Conservation (phyloP, 306 rosid species). For the Acacia melanoxylon region DNA sequence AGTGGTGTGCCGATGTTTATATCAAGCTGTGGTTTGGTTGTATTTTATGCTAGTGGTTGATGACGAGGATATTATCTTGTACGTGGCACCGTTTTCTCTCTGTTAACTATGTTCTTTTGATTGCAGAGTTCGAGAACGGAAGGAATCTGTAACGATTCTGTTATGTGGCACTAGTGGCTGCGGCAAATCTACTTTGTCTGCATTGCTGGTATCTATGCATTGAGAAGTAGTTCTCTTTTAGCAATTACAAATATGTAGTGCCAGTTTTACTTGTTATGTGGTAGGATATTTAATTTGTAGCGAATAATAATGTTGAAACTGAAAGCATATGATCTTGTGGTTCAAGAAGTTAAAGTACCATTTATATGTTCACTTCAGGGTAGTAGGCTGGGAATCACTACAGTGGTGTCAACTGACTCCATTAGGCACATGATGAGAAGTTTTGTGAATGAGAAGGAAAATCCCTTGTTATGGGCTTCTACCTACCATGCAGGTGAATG, state of each 20-base stretch:
- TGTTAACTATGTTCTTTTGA: slow-evolving; percentile 1
- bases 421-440: slow-evolving; percentile 99
- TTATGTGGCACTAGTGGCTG: slow-evolving; percentile 98
- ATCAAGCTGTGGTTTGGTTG: neutral
- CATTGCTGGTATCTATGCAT: slow-evolving; percentile 76
- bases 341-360: slow-evolving; percentile 18
- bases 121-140: slow-evolving; percentile 81
- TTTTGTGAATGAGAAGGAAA: slow-evolving; percentile 86
- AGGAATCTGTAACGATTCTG: slow-evolving; percentile 88
- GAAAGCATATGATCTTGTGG: slow-evolving; percentile 10
- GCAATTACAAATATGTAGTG: slow-evolving; percentile 26
- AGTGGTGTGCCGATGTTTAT: slow-evolving; percentile 3
- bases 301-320: slow-evolving; percentile 19
- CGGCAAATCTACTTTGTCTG: slow-evolving; percentile 95
- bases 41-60: neutral
- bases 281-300: slow-evolving; percentile 22
- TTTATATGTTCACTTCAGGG: slow-evolving; percentile 53
- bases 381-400: slow-evolving; percentile 90
- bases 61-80: neutral
- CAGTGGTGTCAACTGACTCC: slow-evolving; percentile 93
- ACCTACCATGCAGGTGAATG: slow-evolving; percentile 99
- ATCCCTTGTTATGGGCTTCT: slow-evolving; percentile 95
- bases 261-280: slow-evolving; percentile 29
- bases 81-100: neutral
- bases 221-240: slow-evolving; percentile 28